A percentile compares a stretch with the other conserved stretches of the same genome.
phyloP scores from a whole-genome alignment of 108 stramenopile genomes.

The Skeletonema costatum region DNA sequence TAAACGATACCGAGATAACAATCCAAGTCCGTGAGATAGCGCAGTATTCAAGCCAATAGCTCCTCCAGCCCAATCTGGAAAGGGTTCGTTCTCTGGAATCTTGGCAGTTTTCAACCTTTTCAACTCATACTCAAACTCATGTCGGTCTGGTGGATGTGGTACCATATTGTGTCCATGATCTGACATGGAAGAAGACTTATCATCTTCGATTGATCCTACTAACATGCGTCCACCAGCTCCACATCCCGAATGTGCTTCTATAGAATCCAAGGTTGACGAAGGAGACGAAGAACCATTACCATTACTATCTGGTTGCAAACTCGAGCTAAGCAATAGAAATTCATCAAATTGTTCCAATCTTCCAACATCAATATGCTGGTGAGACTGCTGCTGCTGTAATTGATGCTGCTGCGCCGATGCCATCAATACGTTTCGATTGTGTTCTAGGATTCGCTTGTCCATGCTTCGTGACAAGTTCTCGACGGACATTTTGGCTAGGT shows the following conservation, averaged over 20 bases:
- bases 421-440: conserved; percentile 50
- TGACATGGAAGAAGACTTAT: background rate
- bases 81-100: conserved; percentile 25
- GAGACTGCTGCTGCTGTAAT: conserved; percentile 36
- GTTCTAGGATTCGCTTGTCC: conserved; percentile 63
- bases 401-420: conserved; percentile 44
- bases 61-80: conserved; percentile 83
- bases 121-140: conserved; percentile 74
- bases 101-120: conserved; percentile 62
- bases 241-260: conserved; percentile 50
- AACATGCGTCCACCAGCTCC: conserved; percentile 76
- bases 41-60: conserved; percentile 70
- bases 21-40: conserved; percentile 70
- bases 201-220: conserved; percentile 62
- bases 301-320: conserved; percentile 58
- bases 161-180: conserved; percentile 13
- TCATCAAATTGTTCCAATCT: conserved; percentile 63
- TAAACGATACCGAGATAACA: conserved; percentile 77
- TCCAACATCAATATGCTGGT: conserved; percentile 50
- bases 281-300: background rate
- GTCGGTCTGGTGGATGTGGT: conserved; percentile 38
- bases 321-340: conserved; percentile 65
- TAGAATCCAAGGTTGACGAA: conserved; percentile 11
- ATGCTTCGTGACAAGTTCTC: conserved; percentile 63
- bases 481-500: conserved; percentile 80